Evolutionary conservation across 306 rosid species (phyloP), one percentile per base, ranked within the genome.

Genomic region (Cucurbita pepo): DNA sequence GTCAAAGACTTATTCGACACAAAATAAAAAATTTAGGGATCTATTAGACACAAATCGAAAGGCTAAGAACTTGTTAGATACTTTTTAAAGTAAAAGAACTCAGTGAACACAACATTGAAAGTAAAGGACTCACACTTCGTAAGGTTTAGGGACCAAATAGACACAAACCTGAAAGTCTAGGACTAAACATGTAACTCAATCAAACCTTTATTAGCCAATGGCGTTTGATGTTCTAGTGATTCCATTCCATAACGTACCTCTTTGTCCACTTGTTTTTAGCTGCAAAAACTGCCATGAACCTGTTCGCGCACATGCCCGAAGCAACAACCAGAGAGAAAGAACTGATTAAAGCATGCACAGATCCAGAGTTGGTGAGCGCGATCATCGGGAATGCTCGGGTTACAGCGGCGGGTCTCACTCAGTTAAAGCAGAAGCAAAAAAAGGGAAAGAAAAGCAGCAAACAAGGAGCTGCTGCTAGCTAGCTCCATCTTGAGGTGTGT

Each of bases 271-370:
- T 67, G 30, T 16, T 34, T 77, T 43, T 40, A 94, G 99, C 95
- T 77, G 95, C 97, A 67, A 94, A 94, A 80, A 91, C 87, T 70
- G 97, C 97, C 52, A 85, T 91, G 95, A 94, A 87, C 81, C 73
- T 94, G 78, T 94, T 94, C 86, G 87, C 96, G 85, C 99, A 94
- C 85, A 94, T 79, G 89, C 88, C 88, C 1, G 97, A 94, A 65
- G 83, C 97, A 63, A 85, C 96, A 36, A 79, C 2, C 55, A 87
- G 97, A 77, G 99, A 94, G 86, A 89, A 91, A 77, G 99, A 94
- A 81, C 82, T 90, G 84, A 91, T 91, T 88, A 94, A 94, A 79
- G 99, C 99, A 14, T 94, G 97, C 77, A 94, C 96, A 7, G 99
- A 91, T 83, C 91, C 99, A 19, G 97, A 94, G 79, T 79, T 91